These are phyloP conservation scores for Aspergillus pseudotamarii DNA, from an alignment of 2,329 filamentous ascomycete genomes.

Conservation along the genomic window DNA sequence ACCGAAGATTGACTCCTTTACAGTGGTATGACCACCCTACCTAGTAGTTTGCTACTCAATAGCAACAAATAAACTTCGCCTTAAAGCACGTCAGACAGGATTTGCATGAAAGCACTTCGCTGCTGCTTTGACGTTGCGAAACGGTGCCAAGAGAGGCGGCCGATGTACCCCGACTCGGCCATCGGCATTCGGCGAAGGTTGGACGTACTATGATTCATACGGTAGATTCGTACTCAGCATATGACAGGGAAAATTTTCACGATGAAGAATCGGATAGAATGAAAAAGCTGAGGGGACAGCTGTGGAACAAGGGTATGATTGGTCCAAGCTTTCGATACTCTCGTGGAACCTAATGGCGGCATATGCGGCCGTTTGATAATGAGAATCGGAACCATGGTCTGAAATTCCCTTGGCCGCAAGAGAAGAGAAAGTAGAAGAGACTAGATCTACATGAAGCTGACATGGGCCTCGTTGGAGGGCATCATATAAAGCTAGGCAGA, in stretches of 20 bases:
- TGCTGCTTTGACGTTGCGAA: not conserved
- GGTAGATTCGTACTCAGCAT: not conserved
- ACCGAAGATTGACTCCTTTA: not conserved
- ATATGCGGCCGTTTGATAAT: not conserved
- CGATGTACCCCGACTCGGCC: not conserved
- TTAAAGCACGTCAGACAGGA: not conserved
- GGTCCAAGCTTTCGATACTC: not conserved
- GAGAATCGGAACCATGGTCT: not conserved
- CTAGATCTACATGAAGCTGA: not conserved
- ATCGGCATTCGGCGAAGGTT: not conserved
- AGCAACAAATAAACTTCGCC: not conserved
- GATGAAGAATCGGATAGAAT: not conserved
- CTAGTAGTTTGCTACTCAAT: not conserved
- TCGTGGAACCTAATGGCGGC: not conserved
- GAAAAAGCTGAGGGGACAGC: not conserved
- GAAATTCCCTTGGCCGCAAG: not conserved
- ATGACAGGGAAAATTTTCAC: not conserved
- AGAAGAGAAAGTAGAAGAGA: not conserved
- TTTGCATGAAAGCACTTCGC: not conserved
- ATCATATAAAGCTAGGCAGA: not conserved
- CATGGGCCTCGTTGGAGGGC: not conserved
- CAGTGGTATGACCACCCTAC: not conserved
- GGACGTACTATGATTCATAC: not conserved
- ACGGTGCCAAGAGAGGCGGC: not conserved
- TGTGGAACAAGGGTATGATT: not conserved